Conservation (phyloP, 208 protist species). For the Porcisia deanei region DNA sequence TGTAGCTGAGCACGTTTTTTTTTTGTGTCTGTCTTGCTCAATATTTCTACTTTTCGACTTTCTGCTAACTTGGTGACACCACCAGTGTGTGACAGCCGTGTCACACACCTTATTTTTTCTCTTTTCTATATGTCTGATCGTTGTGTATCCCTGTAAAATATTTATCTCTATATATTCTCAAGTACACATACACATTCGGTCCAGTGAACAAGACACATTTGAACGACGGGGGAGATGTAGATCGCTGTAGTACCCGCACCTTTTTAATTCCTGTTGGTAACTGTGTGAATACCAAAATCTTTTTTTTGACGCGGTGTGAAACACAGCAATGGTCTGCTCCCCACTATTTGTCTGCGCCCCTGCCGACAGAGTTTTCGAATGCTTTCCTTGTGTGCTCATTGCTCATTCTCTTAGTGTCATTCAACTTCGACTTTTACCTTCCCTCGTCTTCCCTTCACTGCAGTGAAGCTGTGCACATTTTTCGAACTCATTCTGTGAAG, state of each 20-base stretch:
- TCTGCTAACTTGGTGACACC: background rate
- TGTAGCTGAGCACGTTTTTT: background rate
- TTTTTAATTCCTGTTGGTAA: background rate
- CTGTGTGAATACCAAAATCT: background rate
- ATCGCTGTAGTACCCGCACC: background rate
- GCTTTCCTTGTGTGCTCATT: background rate
- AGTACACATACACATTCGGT: background rate
- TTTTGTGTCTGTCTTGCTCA: background rate
- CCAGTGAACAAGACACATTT: background rate
- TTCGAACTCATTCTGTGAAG: background rate
- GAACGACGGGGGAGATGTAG: background rate
- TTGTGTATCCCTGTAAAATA: background rate
- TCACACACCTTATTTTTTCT: background rate
- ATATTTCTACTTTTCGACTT: background rate
- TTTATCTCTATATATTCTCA: background rate
- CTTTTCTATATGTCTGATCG: background rate
- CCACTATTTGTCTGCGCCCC: background rate
- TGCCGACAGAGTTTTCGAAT: background rate
- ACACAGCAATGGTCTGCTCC: background rate
- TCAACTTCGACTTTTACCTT: background rate
- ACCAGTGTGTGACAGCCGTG: background rate
- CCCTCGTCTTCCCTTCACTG: background rate
- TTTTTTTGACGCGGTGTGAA: background rate
- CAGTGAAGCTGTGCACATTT: background rate
- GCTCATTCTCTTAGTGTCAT: background rate